These are phyloP conservation scores for Noccaea bulbosa DNA, from an alignment of 345 rosid genomes.

Conservation along the genomic window DNA sequence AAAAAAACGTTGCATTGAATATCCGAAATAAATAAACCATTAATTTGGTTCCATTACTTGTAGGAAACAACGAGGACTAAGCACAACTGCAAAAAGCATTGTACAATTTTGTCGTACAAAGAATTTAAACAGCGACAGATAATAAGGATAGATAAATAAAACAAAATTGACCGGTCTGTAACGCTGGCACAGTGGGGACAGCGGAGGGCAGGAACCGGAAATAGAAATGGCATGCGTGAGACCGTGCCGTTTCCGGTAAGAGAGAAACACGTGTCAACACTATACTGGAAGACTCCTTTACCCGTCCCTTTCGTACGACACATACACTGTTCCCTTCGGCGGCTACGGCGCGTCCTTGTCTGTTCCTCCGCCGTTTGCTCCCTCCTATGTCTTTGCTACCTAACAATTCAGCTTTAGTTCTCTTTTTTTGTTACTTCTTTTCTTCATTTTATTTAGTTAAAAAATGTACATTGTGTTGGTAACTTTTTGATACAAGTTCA, in stretches of 20 bases:
- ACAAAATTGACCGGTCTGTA: slow-evolving; percentile 28
- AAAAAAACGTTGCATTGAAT: too few relatives aligned
- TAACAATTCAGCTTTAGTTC: slow-evolving; percentile 30
- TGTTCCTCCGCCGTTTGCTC: slow-evolving; percentile 44
- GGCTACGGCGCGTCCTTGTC: slow-evolving; percentile 62
- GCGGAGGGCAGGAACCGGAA: slow-evolving; percentile 27
- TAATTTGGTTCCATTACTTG: slow-evolving; percentile 7
- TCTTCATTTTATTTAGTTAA: background rate
- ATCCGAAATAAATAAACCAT: too few relatives aligned
- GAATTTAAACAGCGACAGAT: slow-evolving; percentile 28
- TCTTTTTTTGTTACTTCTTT: background rate
- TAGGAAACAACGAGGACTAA: slow-evolving; percentile 19
- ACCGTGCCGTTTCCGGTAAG: slow-evolving; percentile 31
- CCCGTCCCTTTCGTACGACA: slow-evolving; percentile 53
- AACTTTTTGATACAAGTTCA: too few relatives aligned
- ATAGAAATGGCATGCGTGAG: slow-evolving; percentile 42
- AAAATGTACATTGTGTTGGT: too few relatives aligned
- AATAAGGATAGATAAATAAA: background rate
- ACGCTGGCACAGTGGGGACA: slow-evolving; percentile 38
- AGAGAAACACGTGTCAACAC: slow-evolving; percentile 3
- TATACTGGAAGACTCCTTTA: slow-evolving; percentile 34
- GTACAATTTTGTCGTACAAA: slow-evolving; percentile 38
- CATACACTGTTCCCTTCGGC: slow-evolving; percentile 56
- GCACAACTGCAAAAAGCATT: slow-evolving; percentile 30
- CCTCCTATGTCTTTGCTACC: slow-evolving; percentile 37